A percentile compares a stretch with the other conserved stretches of the same genome.
These are phyloP conservation scores for Solanum clarkiae DNA, from an alignment of 257 asterid genomes.

Conservation along the genomic window DNA sequence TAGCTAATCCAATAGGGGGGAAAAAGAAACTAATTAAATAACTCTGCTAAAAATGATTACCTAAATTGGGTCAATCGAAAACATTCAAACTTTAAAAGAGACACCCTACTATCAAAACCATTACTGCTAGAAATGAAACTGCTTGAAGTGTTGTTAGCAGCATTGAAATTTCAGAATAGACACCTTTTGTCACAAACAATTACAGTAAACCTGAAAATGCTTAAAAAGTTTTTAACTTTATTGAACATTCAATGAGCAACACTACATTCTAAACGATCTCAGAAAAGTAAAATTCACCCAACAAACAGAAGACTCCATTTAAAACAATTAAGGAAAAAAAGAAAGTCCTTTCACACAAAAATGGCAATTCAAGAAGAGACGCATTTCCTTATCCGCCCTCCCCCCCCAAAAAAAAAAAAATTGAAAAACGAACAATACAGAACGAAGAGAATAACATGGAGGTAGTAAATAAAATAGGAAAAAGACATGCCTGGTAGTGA, in stretches of 20 bases:
- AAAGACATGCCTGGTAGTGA: conserved; percentile 15
- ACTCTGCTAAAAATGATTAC: background rate
- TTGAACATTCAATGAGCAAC: background rate
- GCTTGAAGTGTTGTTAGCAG: background rate
- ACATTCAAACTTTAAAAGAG: background rate
- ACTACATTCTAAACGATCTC: background rate
- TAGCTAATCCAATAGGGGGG: background rate
- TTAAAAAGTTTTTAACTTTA: background rate
- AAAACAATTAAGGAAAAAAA: background rate
- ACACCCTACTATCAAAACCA: background rate
- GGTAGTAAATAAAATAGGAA: background rate
- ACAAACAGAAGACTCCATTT: background rate
- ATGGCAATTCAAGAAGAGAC: background rate
- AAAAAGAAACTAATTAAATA: background rate
- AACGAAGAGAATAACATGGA: background rate
- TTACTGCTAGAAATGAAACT: background rate
- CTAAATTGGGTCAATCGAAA: background rate
- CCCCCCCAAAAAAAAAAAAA: background rate
- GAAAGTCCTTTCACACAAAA: background rate
- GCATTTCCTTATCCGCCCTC: background rate
- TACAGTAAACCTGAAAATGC: background rate
- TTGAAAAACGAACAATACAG: background rate
- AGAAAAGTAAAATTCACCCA: background rate
- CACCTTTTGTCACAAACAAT: background rate
- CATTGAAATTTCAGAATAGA: background rate